These are phyloP conservation scores for Fusarium anthophilum DNA, from an alignment of 2,329 filamentous ascomycete species.

Conservation along the genomic window DNA sequence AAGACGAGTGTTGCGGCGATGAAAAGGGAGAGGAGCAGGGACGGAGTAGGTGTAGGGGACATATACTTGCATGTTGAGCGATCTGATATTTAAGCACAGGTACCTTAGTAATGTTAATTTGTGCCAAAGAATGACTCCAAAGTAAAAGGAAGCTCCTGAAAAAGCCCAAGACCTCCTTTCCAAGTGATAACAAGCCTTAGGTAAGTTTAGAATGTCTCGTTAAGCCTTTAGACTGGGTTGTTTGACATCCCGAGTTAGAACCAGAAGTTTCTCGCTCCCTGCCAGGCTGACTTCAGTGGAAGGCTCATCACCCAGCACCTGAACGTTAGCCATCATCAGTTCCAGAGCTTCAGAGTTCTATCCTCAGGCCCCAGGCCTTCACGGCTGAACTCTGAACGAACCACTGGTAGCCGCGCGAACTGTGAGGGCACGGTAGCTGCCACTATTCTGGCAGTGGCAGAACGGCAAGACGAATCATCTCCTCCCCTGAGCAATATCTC, in stretches of 20 bases:
- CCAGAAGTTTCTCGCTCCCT: neutral
- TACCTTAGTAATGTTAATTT: neutral
- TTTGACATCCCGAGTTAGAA: no score
- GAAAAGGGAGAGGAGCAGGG: slow-evolving; percentile 8
- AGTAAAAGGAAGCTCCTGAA: neutral
- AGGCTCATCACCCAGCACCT: neutral
- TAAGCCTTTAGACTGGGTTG: neutral
- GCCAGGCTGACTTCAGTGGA: neutral
- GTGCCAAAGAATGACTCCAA: neutral
- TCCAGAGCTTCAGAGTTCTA: neutral
- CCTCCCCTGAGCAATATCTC: neutral
- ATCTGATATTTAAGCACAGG: slow-evolving; percentile 26
- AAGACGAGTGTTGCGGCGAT: slow-evolving; percentile 27
- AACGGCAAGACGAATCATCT: no score
- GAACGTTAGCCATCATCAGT: neutral
- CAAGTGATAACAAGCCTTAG: neutral
- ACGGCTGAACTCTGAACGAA: neutral
- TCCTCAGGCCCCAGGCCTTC: neutral
- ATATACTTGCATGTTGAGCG: slow-evolving; percentile 38
- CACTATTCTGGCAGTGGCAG: neutral
- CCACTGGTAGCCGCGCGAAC: neutral
- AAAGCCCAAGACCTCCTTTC: neutral
- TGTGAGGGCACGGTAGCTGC: neutral
- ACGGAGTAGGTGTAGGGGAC: slow-evolving; percentile 15
- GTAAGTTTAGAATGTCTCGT: neutral